Conservation (phyloP, 2,329 filamentous ascomycete genomes). For the Keithomyces neogunnii region DNA sequence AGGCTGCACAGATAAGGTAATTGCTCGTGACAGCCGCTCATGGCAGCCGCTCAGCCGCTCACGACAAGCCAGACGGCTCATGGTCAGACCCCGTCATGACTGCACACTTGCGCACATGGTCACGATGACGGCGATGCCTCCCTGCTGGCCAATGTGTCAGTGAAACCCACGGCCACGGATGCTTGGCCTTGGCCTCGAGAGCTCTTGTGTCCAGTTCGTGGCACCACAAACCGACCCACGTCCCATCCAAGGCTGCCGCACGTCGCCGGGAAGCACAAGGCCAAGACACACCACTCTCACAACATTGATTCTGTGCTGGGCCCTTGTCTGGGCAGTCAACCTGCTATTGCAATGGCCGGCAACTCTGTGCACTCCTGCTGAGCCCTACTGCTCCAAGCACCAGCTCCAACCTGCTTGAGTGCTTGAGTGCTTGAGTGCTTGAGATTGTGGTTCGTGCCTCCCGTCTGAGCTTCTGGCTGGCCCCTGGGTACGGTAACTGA, state of each 20-base stretch:
- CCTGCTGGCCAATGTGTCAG: constrained; percentile 3
- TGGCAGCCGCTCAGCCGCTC: not conserved
- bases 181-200: not conserved
- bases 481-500: too few species aligned
- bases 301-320: not conserved
- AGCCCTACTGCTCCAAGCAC: not conserved
- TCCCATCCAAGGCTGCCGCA: not conserved
- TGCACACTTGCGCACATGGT: not conserved
- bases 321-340: not conserved
- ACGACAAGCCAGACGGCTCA: not conserved
- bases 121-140: not conserved
- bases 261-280: not conserved
- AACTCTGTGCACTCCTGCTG: not conserved
- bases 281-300: not conserved
- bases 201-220: constrained; percentile 1
- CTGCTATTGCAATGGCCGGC: not conserved
- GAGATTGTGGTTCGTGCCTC: too few species aligned
- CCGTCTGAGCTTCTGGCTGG: too few species aligned
- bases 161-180: not conserved
- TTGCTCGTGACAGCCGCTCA: not conserved
- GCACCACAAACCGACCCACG: constrained; percentile 3
- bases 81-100: not conserved
- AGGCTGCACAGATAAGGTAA: not conserved
- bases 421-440: too few species aligned
- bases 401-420: too few species aligned